A percentile compares a stretch with the other conserved stretches of the same genome.
Evolutionary conservation across 768 basidiomycete species (phyloP).

Genomic region (Pulveroboletus sp.): DNA sequence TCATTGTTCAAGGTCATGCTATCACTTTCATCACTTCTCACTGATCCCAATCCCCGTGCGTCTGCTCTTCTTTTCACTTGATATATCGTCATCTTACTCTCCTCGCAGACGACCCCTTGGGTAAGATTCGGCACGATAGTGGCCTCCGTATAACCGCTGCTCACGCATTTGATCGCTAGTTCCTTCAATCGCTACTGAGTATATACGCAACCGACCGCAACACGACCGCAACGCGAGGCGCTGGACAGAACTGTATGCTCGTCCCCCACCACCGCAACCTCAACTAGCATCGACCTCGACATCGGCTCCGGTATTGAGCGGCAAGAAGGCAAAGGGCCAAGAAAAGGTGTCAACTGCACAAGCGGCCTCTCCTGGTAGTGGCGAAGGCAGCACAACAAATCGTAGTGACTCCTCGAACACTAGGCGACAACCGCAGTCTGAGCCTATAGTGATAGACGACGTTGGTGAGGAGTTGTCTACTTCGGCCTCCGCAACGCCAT

Average conservation of each 20-base stretch:
- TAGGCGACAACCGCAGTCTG: conserved; percentile 11
- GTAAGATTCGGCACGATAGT: conserved; percentile 32
- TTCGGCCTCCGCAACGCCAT: not conserved
- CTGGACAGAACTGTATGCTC: conserved; percentile 73
- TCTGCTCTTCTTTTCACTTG: conserved; percentile 8
- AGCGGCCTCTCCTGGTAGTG: conserved; percentile 5
- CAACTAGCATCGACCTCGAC: conserved; percentile 13
- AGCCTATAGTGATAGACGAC: conserved; percentile 30
- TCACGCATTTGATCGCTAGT: conserved; percentile 34
- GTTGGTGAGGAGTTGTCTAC: conserved; percentile 26
- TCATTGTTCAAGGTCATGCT: conserved; percentile 94
- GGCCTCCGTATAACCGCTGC: not conserved
- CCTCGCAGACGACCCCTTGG: conserved; percentile 61
- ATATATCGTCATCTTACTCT: conserved; percentile 8
- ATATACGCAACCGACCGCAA: conserved; percentile 54
- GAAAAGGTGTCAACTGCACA: conserved; percentile 19
- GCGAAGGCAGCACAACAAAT: not conserved
- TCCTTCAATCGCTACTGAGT: conserved; percentile 69
- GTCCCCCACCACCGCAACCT: conserved; percentile 33
- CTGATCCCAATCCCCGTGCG: conserved; percentile 91
- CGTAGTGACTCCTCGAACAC: conserved; percentile 14
- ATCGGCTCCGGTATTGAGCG: not conserved
- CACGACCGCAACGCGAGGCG: conserved; percentile 76
- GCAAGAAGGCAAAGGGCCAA: conserved; percentile 35
- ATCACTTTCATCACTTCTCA: conserved; percentile 86